These are phyloP conservation scores for Trichoderma parareesei DNA, from an alignment of 495 filamentous ascomycete genomes.

Conservation along the genomic window DNA sequence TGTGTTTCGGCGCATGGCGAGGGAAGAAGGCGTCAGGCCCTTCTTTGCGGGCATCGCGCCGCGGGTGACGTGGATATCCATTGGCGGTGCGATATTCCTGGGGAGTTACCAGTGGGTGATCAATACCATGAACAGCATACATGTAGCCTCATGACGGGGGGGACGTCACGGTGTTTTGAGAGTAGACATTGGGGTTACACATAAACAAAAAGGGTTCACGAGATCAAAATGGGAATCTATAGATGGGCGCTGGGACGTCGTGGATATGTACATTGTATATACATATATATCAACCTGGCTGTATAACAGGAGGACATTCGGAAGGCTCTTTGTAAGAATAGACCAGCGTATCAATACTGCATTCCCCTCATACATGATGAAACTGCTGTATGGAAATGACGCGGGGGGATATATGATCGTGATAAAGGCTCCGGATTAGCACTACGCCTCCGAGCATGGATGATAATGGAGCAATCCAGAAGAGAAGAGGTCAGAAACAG, in stretches of 20 bases:
- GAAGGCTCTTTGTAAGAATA: conserved; percentile 6
- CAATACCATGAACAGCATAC: conserved; percentile 46
- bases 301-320: conserved; percentile 12
- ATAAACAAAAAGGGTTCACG: not conserved
- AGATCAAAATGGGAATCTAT: not conserved
- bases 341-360: not conserved
- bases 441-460: too few species aligned
- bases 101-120: conserved; percentile 91
- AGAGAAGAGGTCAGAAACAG: not conserved
- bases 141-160: not conserved
- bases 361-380: not conserved
- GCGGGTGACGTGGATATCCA: conserved; percentile 86
- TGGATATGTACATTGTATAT: not conserved
- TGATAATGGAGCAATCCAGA: not conserved
- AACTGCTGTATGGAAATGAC: not conserved
- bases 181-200: not conserved
- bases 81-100: conserved; percentile 88
- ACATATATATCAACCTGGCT: conserved; percentile 2
- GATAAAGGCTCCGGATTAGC: too few species aligned
- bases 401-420: too few species aligned
- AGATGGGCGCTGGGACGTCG: not conserved
- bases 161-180: not conserved
- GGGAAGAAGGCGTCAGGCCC: conserved; percentile 60
- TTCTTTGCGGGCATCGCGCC: conserved; percentile 89
- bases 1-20: conserved; percentile 59